Evolutionary conservation across 2,329 filamentous ascomycete genomes (phyloP), one percentile per base, ranked within the genome.

Genomic region (Dactylellina haptotyla): DNA sequence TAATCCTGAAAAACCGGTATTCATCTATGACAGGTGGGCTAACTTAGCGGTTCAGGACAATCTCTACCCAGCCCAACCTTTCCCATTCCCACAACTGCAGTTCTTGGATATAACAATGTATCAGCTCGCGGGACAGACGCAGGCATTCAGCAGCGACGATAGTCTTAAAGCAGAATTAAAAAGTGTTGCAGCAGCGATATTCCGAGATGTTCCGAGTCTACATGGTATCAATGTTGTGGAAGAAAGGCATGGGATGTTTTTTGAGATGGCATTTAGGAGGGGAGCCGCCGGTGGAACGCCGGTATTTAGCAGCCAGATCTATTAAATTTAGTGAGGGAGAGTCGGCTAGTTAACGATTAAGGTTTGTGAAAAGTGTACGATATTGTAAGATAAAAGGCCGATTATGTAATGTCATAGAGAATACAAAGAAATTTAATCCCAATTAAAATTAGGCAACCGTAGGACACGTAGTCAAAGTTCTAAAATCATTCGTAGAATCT

Each of bases 261-360:
- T 53, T 9, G 48, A 63, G 34, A 25, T 57, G 53, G 8, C 20
- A 6, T 57, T 43, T 18, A 57, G 4, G 28, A 41, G 25, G 8
- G 46, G 53, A 28, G 20, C 12, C 6, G 6, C 2, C 12, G 53
- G 20, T 16, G 53, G 16, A 2, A 14, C n/a, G 9, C 12, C 50
- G 10, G 8, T 39, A 12, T 12, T 39, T 25, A 39, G 25, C 10
- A 10, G 8, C 3, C 30, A 16, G 28, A 54, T 25, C 12, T 32
- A 16, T 25, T 54, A 32, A 16, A 18, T 4, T 1, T 32, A 20
- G 26, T n/a, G n/a, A n/a, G n/a, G n/a, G n/a, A n/a, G n/a, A n/a
- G n/a, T n/a, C n/a, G n/a, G n/a, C n/a, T n/a, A n/a, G n/a, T n/a
- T n/a, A n/a, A n/a, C n/a, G n/a, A n/a, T n/a, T n/a, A n/a, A n/a